Percentiles rank a stretch among this genome's conserved stretches.
Conservation (phyloP, 371 early-diverging fungal species). For the Mucor sp. region DNA sequence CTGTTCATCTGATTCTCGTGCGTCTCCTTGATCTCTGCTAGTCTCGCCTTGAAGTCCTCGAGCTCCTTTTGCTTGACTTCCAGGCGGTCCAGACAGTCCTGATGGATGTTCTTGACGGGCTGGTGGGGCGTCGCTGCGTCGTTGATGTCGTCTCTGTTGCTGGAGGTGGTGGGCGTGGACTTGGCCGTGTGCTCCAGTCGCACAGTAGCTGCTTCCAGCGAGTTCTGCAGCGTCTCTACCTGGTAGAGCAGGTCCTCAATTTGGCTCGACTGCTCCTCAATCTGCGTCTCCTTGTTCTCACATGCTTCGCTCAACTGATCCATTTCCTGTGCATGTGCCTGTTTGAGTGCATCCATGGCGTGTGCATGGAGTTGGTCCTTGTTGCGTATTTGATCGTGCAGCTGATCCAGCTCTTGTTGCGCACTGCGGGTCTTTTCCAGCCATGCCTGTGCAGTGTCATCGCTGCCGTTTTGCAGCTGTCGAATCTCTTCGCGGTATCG, state of each 20-base stretch:
- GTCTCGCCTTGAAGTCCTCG: constrained; percentile 28
- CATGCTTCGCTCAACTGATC: constrained; percentile 5
- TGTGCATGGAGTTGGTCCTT: constrained; percentile 19
- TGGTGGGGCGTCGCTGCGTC: not conserved
- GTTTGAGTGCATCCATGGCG: constrained; percentile 8
- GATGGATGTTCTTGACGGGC: constrained; percentile 16
- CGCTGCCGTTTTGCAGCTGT: constrained; percentile 39
- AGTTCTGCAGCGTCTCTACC: constrained; percentile 40
- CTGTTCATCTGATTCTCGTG: constrained; percentile 34
- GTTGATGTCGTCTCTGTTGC: constrained; percentile 16
- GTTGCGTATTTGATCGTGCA: constrained; percentile 22
- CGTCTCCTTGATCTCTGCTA: constrained; percentile 27
- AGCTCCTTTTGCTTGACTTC: constrained; percentile 32
- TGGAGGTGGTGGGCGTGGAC: constrained; percentile 14
- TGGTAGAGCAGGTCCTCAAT: constrained; percentile 30
- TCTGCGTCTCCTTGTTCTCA: constrained; percentile 20
- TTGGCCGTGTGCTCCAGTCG: constrained; percentile 36
- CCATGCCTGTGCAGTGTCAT: constrained; percentile 49
- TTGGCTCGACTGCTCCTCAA: constrained; percentile 28
- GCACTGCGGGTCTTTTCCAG: constrained; percentile 39
- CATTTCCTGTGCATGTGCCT: constrained; percentile 12
- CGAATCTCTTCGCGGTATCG: constrained; percentile 45
- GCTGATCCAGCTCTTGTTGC: constrained; percentile 35
- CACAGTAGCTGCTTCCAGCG: constrained; percentile 41
- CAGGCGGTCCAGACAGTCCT: constrained; percentile 24